Conservation (phyloP, 371 early-diverging fungal species). For the Encephalitozoon cuniculi region DNA sequence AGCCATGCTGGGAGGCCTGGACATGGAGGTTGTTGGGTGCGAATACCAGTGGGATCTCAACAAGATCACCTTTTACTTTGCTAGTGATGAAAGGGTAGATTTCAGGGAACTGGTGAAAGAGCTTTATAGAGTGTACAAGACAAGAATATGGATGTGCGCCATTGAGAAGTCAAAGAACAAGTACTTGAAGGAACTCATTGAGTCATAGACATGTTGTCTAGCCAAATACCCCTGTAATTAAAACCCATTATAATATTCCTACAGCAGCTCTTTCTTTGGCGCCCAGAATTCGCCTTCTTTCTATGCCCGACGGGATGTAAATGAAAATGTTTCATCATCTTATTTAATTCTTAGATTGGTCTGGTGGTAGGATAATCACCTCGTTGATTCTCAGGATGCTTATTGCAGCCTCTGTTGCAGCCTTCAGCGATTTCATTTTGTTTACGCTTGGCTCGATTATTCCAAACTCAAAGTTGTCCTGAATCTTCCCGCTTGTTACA, state of each 20-base stretch:
- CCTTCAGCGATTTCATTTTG: constrained; percentile 91
- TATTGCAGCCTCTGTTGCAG: constrained; percentile 98
- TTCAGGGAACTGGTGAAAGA: constrained; percentile 93
- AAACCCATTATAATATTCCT: not conserved
- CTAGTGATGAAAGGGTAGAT: constrained; percentile 69
- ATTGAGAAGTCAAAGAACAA: constrained; percentile 53
- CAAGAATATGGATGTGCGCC: constrained; percentile 87
- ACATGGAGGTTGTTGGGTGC: constrained; percentile 58
- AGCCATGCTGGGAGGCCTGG: constrained; percentile 34
- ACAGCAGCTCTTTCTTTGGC: not conserved
- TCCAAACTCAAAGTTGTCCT: constrained; percentile 87
- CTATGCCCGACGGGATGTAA: not conserved
- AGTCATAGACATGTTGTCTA: not conserved
- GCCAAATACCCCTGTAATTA: not conserved
- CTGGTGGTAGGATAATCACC: constrained; percentile 54
- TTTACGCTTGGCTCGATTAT: constrained; percentile 96
- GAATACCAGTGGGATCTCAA: constrained; percentile 62
- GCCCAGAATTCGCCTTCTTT: not conserved
- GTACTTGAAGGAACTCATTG: constrained; percentile 20
- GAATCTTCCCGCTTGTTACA: constrained; percentile 76
- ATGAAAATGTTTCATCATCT: not conserved
- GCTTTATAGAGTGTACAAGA: constrained; percentile 91
- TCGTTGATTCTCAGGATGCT: constrained; percentile 89
- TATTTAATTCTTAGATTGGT: constrained; percentile 9
- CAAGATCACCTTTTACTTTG: constrained; percentile 60